Base-by-base conservation (phyloP, 1,284 basidiomycete species). In the Exobasidium cylindrosporum region DNA sequence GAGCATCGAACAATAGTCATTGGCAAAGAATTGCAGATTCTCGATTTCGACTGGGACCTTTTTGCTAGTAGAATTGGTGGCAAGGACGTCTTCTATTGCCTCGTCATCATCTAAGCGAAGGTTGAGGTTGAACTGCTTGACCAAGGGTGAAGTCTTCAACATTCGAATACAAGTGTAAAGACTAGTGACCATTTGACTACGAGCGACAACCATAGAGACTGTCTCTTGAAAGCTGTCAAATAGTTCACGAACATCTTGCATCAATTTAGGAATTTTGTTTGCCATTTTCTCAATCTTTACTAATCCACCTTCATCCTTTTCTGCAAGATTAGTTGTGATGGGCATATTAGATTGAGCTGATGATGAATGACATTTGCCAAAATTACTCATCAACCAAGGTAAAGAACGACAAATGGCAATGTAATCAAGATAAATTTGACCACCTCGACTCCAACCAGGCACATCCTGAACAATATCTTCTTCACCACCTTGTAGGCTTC, bases 381-480 rank as follows among this genome's bases (percentile, higher is more conserved):
- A 28, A 13, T 21, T 50, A 24, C 26, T 28, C 4, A 50, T 13
- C 47, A 50, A 28, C 47, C 47, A 50, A 28, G 47, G 47, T 28
- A 50, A 50, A 23, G 47, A 50, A 13, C 47, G 47, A 24, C 47
- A 50, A 28, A 50, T 50, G 14, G 56, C 56, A 31, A 49, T 49
- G 49, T 57, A 57, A 49, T 57, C 56, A 14, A 57, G 21, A 29
- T 52, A 57, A 5, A 45, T 49, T 1, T 49, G 59, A 4, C 60
- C 60, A 1, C 60, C 60, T 23, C 5, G n/a, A n/a, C n/a, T 45
- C 60, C 60, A 61, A 3, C 60, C 60, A 4, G 60, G 32, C 31
- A 29, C 10, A 49, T 31, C 60, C 7, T 54, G n/a, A 49, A 40
- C 2, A 45, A 44, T 7, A 3, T 35, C 43, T 49, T 57, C 61